Evolutionary conservation across 78 protist genomes (phyloP).

Genomic region (Dictyostelium brefeldianum): DNA sequence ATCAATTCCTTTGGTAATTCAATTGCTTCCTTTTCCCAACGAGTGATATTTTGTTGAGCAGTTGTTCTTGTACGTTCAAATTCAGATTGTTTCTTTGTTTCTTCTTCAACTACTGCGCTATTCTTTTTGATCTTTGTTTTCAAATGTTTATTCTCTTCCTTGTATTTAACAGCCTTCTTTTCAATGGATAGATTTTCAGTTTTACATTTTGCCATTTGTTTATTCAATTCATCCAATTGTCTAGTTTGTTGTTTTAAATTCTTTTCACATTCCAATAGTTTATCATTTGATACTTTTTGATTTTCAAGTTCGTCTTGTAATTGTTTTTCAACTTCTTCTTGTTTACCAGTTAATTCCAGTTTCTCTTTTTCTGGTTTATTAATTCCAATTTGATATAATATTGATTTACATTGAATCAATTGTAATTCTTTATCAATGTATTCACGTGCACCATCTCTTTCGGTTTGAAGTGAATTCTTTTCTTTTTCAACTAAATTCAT

Average conservation of each 20-base stretch:
- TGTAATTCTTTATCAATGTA: constrained; percentile 82
- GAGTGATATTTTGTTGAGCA: constrained; percentile 13
- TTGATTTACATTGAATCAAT: neutral
- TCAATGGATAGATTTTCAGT: constrained; percentile 5
- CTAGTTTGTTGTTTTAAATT: constrained; percentile 36
- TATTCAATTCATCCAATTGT: constrained; percentile 19
- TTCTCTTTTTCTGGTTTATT: constrained; percentile 1
- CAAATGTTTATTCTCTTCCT: constrained; percentile 75
- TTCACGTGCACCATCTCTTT: constrained; percentile 95
- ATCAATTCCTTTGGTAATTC: constrained; percentile 25
- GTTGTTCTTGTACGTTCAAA: neutral
- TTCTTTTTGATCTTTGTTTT: constrained; percentile 46
- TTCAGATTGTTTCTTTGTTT: constrained; percentile 53
- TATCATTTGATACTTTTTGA: neutral
- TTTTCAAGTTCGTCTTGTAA: constrained; percentile 18
- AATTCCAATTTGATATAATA: constrained; percentile 24
- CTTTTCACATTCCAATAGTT: constrained; percentile 32
- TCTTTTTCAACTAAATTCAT: constrained; percentile 85
- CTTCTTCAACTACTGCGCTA: constrained; percentile 16
- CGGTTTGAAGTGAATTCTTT: constrained; percentile 76
- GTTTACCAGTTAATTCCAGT: neutral
- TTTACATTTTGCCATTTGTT: constrained; percentile 14
- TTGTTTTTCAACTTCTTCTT: constrained; percentile 14
- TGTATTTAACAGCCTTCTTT: constrained; percentile 23
- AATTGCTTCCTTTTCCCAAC: constrained; percentile 24